A percentile compares a stretch with the other conserved stretches of the same genome.
phyloP scores from a whole-genome alignment of 345 rosid species.

The Salix koriyanagi region DNA sequence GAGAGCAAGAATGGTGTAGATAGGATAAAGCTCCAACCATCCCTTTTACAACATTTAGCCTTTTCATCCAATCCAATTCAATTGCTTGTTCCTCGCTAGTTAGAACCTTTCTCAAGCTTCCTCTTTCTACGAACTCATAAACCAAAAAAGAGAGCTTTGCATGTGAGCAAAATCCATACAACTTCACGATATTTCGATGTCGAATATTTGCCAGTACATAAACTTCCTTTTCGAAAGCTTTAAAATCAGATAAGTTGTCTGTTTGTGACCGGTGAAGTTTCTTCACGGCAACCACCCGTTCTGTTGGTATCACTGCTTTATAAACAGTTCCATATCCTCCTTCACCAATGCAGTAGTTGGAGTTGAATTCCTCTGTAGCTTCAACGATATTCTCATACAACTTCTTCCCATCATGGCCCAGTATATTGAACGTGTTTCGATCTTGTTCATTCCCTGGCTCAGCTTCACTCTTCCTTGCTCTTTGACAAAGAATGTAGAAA shows the following conservation, averaged over 20 bases:
- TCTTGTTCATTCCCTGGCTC: too few species aligned
- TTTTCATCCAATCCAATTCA: constrained; percentile 3
- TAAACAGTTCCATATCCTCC: constrained; percentile 13
- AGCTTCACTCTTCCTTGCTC: too few species aligned
- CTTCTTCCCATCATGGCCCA: too few species aligned
- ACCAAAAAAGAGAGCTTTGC: background rate
- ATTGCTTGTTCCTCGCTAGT: background rate
- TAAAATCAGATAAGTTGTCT: background rate
- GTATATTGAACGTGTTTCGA: too few species aligned
- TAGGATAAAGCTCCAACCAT: constrained; percentile 6
- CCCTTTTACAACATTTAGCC: constrained; percentile 1
- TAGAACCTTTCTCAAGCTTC: constrained; percentile 2
- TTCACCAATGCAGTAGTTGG: constrained; percentile 4
- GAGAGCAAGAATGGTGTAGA: constrained; percentile 2
- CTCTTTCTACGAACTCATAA: constrained; percentile 2
- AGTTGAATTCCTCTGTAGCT: constrained; percentile 4
- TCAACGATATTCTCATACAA: background rate
- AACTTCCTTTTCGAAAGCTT: constrained; percentile 4
- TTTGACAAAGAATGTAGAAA: too few species aligned
- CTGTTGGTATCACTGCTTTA: background rate
- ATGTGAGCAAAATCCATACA: background rate
- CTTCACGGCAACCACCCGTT: constrained; percentile 10
- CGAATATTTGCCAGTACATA: background rate
- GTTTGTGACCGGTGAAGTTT: constrained; percentile 2
- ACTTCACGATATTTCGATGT: constrained; percentile 4